These are phyloP conservation scores for Colletotrichum sp. DNA, from an alignment of 2,329 filamentous ascomycete genomes.

Conservation along the genomic window DNA sequence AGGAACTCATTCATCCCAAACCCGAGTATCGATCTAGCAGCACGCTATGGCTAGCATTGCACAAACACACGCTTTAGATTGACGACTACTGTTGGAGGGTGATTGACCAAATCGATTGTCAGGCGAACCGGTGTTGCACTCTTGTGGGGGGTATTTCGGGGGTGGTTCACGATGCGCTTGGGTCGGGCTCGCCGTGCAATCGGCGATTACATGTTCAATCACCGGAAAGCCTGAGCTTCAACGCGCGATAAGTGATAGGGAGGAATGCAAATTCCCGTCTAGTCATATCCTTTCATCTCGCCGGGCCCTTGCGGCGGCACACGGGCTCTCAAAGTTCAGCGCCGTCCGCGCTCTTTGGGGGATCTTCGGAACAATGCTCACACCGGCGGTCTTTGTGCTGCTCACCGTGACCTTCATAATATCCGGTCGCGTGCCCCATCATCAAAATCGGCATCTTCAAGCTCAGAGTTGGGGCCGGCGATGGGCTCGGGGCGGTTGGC, in stretches of 20 bases:
- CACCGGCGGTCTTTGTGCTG: neutral
- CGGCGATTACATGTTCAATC: fast-evolving
- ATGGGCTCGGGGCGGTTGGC: neutral
- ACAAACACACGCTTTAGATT: neutral
- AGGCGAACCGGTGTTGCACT: no score
- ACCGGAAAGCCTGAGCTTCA: neutral
- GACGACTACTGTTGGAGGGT: neutral
- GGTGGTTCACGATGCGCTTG: neutral
- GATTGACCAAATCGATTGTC: no score
- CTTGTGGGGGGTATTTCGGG: fast-evolving
- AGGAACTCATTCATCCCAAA: neutral
- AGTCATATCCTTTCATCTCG: no score
- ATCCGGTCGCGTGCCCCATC: neutral
- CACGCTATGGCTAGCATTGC: neutral
- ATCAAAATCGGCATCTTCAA: neutral
- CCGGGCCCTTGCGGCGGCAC: neutral
- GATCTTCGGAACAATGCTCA: neutral
- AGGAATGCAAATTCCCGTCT: neutral
- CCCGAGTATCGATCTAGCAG: neutral
- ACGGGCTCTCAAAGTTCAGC: neutral
- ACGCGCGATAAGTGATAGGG: fast-evolving
- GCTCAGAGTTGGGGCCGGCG: neutral
- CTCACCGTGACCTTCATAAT: neutral
- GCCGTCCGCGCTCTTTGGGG: neutral
- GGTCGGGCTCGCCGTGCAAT: neutral